These are phyloP conservation scores for Dillenia suffruticosa DNA, from an alignment of 164 flowering plant species.

Conservation along the genomic window DNA sequence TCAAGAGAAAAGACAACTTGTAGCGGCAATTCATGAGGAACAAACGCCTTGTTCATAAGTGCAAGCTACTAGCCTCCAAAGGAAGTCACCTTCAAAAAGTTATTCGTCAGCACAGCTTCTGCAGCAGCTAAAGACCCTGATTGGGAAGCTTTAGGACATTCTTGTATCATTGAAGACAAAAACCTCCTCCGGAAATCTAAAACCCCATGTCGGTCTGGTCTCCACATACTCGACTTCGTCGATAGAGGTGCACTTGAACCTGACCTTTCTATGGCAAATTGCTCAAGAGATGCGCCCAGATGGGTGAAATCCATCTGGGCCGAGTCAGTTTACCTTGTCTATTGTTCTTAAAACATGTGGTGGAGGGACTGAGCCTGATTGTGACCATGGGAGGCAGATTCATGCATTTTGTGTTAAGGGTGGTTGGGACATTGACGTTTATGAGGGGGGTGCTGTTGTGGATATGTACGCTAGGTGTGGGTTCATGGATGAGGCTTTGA, in stretches of 20 bases:
- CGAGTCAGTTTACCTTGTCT: slow-evolving; percentile 61
- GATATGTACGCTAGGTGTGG: slow-evolving; percentile 66
- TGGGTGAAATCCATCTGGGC: slow-evolving; percentile 40
- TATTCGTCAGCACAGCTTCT: too few species aligned
- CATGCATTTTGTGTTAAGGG: slow-evolving; percentile 46
- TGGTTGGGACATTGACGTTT: slow-evolving; percentile 45
- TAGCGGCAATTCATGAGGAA: too few species aligned
- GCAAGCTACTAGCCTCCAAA: too few species aligned
- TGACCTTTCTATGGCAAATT: slow-evolving; percentile 35
- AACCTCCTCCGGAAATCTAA: slow-evolving; percentile 37
- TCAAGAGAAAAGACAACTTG: too few species aligned
- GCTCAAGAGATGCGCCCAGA: slow-evolving; percentile 45
- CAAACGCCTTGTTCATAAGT: too few species aligned
- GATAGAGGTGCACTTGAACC: slow-evolving; percentile 35
- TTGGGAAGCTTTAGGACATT: background rate
- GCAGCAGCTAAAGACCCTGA: too few species aligned
- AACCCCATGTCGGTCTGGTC: slow-evolving; percentile 21
- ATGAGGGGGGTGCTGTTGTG: slow-evolving; percentile 57
- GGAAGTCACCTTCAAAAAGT: too few species aligned
- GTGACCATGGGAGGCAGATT: slow-evolving; percentile 36
- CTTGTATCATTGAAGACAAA: slow-evolving; percentile 32
- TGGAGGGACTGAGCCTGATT: slow-evolving; percentile 5
- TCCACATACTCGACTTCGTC: slow-evolving; percentile 53
- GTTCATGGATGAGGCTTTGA: slow-evolving; percentile 39
- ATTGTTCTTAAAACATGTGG: slow-evolving; percentile 60